Evolutionary conservation across 1,284 basidiomycete species (phyloP).

Genomic region (Earliella scabrosa): DNA sequence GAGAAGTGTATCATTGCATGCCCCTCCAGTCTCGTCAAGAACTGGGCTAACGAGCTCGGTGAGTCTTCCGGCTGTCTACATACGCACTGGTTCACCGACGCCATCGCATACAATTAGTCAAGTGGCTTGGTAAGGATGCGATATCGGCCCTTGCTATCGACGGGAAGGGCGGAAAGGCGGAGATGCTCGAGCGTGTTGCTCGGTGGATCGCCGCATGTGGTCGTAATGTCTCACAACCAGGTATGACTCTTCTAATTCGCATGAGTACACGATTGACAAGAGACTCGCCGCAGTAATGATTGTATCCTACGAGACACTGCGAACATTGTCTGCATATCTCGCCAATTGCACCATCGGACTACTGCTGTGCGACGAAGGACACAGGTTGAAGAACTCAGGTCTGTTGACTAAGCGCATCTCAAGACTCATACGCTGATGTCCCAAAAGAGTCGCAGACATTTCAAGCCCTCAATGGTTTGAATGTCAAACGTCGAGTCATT

Average conservation of each 20-base stretch:
- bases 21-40: slow-evolving; percentile 95
- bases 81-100: neutral
- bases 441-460: slow-evolving; percentile 85
- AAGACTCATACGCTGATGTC: neutral
- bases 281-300: slow-evolving; percentile 83
- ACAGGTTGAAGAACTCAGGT: slow-evolving; percentile 97
- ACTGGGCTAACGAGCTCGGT: slow-evolving; percentile 98
- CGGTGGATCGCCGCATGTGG: slow-evolving; percentile 89
- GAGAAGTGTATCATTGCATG: slow-evolving; percentile 99
- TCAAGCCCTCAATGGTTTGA: slow-evolving; percentile 81
- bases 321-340: slow-evolving; percentile 80
- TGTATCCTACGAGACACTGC: slow-evolving; percentile 96
- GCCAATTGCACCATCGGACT: slow-evolving; percentile 86
- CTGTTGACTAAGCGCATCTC: too few relatives aligned
- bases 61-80: slow-evolving; percentile 26
- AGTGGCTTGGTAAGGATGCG: slow-evolving; percentile 91
- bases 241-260: slow-evolving; percentile 44
- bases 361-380: slow-evolving; percentile 95
- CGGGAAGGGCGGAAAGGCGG: slow-evolving; percentile 87
- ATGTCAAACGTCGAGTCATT: slow-evolving; percentile 95
- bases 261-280: neutral
- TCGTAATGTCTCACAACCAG: slow-evolving; percentile 87
- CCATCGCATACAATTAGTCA: slow-evolving; percentile 66
- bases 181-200: slow-evolving; percentile 77
- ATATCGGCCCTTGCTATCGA: slow-evolving; percentile 86